phyloP scores from a whole-genome alignment of 1,139 yeast genomes.

The Sugiyamaella japonica region DNA sequence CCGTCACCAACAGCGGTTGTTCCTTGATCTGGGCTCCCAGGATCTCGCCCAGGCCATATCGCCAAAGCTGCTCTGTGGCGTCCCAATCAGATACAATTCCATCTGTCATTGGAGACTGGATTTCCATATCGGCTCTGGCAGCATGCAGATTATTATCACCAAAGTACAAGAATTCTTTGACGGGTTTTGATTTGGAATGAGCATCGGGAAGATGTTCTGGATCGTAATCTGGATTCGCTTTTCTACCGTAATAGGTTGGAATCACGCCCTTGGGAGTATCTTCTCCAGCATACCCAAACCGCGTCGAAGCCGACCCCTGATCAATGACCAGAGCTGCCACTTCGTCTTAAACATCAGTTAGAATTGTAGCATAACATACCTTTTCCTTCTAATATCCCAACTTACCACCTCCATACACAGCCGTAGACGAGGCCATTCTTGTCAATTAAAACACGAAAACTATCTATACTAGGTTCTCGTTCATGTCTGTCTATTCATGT shows the following conservation, averaged over 20 bases:
- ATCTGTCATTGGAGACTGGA: constrained; percentile 41
- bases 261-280: constrained; percentile 79
- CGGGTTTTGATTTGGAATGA: constrained; percentile 12
- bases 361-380: no score
- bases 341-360: constrained; percentile 62
- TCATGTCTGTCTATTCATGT: neutral
- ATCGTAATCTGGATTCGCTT: constrained; percentile 25
- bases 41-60: constrained; percentile 40
- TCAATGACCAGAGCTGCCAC: constrained; percentile 89
- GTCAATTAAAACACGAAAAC: neutral
- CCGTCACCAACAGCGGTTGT: constrained; percentile 78
- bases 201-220: constrained; percentile 27
- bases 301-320: constrained; percentile 81
- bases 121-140: constrained; percentile 39
- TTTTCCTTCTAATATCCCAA: constrained; percentile 8
- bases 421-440: constrained; percentile 39
- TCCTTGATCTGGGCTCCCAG: constrained; percentile 58
- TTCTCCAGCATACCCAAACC: constrained; percentile 92
- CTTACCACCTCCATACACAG: constrained; percentile 59
- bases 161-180: constrained; percentile 23
- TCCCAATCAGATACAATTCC: constrained; percentile 48
- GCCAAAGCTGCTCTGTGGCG: constrained; percentile 44
- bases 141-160: constrained; percentile 40
- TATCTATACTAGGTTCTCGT: neutral
- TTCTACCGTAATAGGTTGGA: constrained; percentile 52